Evolutionary conservation across 148 eudicot genomes (phyloP).

Genomic region (Diospyros lotus): DNA sequence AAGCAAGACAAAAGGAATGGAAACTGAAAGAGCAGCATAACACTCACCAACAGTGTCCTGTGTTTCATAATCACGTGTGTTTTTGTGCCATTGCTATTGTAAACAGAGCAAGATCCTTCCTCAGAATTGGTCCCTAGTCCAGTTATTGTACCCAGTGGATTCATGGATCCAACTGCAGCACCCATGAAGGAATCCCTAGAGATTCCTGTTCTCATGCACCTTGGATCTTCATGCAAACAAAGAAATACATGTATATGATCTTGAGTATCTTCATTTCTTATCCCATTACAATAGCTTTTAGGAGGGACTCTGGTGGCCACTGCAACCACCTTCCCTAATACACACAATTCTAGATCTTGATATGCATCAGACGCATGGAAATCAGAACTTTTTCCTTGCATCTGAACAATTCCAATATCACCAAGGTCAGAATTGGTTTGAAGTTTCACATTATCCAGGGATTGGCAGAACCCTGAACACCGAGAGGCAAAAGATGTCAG

Average conservation of each 20-base stretch:
- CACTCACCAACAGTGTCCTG: conserved; percentile 82
- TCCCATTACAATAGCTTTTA: conserved; percentile 22
- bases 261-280: conserved; percentile 37
- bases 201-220: conserved; percentile 14
- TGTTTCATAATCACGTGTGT: conserved; percentile 94
- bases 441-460: conserved; percentile 16
- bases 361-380: conserved; percentile 49
- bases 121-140: conserved; percentile 76
- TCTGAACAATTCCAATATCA: conserved; percentile 14
- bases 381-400: conserved; percentile 11
- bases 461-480: conserved; percentile 20
- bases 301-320: conserved; percentile 73
- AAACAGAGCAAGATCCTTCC: conserved; percentile 75
- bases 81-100: conserved; percentile 45
- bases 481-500: conserved; percentile 29
- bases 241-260: conserved; percentile 75
- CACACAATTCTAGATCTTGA: conserved; percentile 72
- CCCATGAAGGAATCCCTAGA: conserved; percentile 17
- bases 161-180: conserved; percentile 30
- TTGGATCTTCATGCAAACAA: conserved; percentile 33
- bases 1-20: neutral
- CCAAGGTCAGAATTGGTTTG: conserved; percentile 16
- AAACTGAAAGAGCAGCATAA: conserved; percentile 10
- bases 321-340: conserved; percentile 80
- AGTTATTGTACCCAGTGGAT: conserved; percentile 59